These are phyloP conservation scores for Arthrobotrys megalospora DNA, from an alignment of 2,329 filamentous ascomycete genomes.

Conservation along the genomic window DNA sequence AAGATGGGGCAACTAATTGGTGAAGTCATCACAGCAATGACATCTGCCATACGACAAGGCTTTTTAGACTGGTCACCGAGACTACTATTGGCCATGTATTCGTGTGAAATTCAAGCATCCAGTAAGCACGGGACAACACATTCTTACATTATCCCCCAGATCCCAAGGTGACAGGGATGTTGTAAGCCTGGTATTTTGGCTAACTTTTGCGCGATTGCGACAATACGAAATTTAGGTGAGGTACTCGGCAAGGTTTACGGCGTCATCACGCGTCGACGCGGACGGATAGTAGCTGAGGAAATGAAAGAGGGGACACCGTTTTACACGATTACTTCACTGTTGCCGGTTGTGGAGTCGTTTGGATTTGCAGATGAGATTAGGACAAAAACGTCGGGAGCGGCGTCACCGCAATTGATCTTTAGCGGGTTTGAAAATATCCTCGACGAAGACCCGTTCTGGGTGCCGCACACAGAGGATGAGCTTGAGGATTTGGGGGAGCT, in stretches of 20 bases:
- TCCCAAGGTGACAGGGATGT: slow-evolving; percentile 32
- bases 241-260: slow-evolving; percentile 96
- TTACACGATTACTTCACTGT: slow-evolving; percentile 89
- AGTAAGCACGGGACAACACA: slow-evolving; percentile 71
- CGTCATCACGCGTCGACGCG: slow-evolving; percentile 94
- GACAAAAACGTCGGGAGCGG: slow-evolving; percentile 90
- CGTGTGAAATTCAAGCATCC: slow-evolving; percentile 95
- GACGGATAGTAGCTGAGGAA: slow-evolving; percentile 87
- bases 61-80: slow-evolving; percentile 97
- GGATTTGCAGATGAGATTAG: slow-evolving; percentile 97
- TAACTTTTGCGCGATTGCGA: slow-evolving; percentile 59
- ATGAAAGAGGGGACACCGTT: slow-evolving; percentile 97
- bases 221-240: slow-evolving; percentile 73
- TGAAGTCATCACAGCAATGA: slow-evolving; percentile 90
- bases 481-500: slow-evolving; percentile 95
- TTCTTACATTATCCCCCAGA: slow-evolving; percentile 51
- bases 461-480: slow-evolving; percentile 95
- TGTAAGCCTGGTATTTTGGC: slow-evolving; percentile 17
- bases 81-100: slow-evolving; percentile 98
- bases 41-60: slow-evolving; percentile 83
- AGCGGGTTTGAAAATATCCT: slow-evolving; percentile 87
- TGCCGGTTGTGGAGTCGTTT: slow-evolving; percentile 95
- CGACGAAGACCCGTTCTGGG: slow-evolving; percentile 98
- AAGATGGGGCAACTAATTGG: slow-evolving; percentile 86
- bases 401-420: slow-evolving; percentile 93